These are phyloP conservation scores for Solanum hybrid DNA, from an alignment of 305 asterid genomes.

Conservation along the genomic window DNA sequence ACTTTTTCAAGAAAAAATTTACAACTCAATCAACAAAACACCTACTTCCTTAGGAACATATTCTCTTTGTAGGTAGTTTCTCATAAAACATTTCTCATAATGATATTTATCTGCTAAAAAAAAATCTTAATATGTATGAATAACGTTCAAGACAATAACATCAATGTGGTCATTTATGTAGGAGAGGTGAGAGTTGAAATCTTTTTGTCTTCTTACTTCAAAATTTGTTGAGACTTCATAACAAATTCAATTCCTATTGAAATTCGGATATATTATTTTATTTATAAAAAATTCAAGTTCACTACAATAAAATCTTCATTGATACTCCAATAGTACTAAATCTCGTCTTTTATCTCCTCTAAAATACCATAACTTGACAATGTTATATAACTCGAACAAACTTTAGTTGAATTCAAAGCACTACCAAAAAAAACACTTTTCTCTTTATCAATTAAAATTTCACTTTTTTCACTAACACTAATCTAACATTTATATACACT, in stretches of 20 bases:
- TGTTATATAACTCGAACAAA: background rate
- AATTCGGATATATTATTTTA: too few species aligned
- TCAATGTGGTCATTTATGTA: background rate
- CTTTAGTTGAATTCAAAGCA: background rate
- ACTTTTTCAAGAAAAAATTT: background rate
- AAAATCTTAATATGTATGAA: too few species aligned
- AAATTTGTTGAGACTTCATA: too few species aligned
- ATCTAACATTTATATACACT: background rate
- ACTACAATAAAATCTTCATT: background rate
- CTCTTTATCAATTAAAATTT: background rate
- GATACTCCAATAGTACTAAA: background rate
- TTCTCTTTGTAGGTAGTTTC: background rate
- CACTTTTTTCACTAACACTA: background rate
- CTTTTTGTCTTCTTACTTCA: background rate
- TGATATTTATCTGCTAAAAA: background rate
- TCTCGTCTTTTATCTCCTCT: background rate
- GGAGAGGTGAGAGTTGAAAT: background rate
- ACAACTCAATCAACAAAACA: background rate
- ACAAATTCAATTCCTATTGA: too few species aligned
- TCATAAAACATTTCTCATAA: background rate
- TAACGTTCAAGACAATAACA: background rate
- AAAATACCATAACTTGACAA: background rate
- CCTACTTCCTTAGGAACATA: background rate
- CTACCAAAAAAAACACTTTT: background rate
- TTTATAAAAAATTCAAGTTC: background rate